phyloP scores from a whole-genome alignment of 306 rosid species.

The Trichosanthes truncata region DNA sequence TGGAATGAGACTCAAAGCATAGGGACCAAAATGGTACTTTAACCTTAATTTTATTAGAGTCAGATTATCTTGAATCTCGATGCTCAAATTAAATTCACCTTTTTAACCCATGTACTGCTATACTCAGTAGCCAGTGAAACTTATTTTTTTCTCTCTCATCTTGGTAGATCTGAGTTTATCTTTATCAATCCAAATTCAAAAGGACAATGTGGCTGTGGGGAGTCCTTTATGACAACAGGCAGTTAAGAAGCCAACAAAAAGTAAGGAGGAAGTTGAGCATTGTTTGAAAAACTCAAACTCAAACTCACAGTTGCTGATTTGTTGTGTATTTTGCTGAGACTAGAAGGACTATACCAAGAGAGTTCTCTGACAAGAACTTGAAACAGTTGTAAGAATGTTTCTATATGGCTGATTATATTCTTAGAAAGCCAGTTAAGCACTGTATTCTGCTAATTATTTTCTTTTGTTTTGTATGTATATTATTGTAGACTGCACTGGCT shows the following conservation, averaged over 20 bases:
- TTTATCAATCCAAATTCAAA: constrained; percentile 90
- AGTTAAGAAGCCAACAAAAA: constrained; percentile 33
- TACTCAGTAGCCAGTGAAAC: not conserved
- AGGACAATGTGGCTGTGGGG: constrained; percentile 98
- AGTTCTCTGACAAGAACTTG: not conserved
- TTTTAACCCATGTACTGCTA: not conserved
- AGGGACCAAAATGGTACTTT: too few species aligned
- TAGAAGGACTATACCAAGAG: not conserved
- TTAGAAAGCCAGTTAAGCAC: not conserved
- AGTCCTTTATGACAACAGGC: constrained; percentile 71
- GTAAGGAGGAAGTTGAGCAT: not conserved
- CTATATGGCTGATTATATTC: not conserved
- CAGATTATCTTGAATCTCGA: not conserved
- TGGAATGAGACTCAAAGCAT: too few species aligned
- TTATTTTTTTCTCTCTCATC: not conserved
- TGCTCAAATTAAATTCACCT: not conserved
- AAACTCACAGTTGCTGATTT: not conserved
- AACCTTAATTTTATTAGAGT: not conserved
- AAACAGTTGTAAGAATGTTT: not conserved
- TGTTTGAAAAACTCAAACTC: not conserved
- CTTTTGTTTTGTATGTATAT: not conserved
- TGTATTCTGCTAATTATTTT: not conserved
- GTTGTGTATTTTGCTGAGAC: not conserved
- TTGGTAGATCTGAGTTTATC: constrained; percentile 73
- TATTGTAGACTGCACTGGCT: constrained; percentile 3